Evolutionary conservation across 129 eudicot genomes (phyloP).

Genomic region (Centrapalus pauciflorus): DNA sequence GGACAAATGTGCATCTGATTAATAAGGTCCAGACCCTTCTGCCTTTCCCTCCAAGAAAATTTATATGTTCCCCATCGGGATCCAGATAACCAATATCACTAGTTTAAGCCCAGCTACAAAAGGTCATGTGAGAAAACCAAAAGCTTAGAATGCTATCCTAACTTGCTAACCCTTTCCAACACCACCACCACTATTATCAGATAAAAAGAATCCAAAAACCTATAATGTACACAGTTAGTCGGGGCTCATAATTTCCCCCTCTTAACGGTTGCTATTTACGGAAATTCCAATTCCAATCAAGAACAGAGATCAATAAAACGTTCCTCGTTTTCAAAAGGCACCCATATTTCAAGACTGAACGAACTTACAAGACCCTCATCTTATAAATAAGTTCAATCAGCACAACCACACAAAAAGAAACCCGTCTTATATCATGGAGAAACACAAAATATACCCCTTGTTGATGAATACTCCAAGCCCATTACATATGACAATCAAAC

Average conservation of each 20-base stretch:
- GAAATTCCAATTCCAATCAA: conserved; percentile 18
- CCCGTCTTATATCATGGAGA: conserved; percentile 21
- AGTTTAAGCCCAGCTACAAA: background rate
- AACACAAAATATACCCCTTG: conserved; percentile 20
- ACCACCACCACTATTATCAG: conserved; percentile 9
- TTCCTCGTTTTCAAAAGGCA: conserved; percentile 1
- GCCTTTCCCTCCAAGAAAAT: conserved; percentile 15
- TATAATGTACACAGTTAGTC: conserved; percentile 17
- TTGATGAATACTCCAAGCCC: conserved; percentile 22
- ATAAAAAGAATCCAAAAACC: conserved; percentile 24
- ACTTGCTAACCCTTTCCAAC: background rate
- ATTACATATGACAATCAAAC: conserved; percentile 34
- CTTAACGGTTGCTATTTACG: conserved; percentile 11
- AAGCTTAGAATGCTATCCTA: background rate
- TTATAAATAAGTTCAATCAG: conserved; percentile 23
- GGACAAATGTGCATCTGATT: conserved; percentile 21
- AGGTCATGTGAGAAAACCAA: background rate
- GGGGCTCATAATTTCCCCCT: conserved; percentile 12
- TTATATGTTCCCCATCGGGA: background rate
- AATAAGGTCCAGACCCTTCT: conserved; percentile 12
- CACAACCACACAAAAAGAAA: conserved; percentile 6
- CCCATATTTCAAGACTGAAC: conserved; percentile 24
- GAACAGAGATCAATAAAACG: conserved; percentile 5
- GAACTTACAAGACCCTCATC: conserved; percentile 30
- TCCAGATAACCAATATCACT: background rate